phyloP scores from a whole-genome alignment of 2,329 filamentous ascomycete species.

The Taxawa tesnikishii region DNA sequence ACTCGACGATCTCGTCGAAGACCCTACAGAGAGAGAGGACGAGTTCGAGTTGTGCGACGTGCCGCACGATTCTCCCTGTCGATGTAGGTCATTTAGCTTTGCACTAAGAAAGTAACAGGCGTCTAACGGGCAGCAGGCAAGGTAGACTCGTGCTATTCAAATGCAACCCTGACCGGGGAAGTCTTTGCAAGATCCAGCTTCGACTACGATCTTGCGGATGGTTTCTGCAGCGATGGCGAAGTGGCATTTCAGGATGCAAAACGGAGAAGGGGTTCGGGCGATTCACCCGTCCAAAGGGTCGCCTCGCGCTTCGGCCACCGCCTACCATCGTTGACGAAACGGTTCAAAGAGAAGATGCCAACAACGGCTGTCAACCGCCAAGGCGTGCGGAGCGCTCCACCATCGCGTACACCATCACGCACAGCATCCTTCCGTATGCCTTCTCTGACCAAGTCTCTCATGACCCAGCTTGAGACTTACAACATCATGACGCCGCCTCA shows the following conservation, averaged over 20 bases:
- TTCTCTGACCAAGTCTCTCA: constrained; percentile 54
- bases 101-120: not conserved
- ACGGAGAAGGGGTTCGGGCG: constrained; percentile 47
- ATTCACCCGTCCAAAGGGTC: constrained; percentile 46
- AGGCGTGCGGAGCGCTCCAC: constrained; percentile 19
- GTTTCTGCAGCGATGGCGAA: constrained; percentile 50
- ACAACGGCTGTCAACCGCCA: constrained; percentile 10
- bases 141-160: constrained; percentile 5
- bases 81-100: constrained; percentile 51
- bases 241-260: constrained; percentile 31
- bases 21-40: constrained; percentile 59
- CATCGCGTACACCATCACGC: constrained; percentile 27
- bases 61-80: constrained; percentile 41
- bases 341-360: constrained; percentile 39
- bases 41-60: constrained; percentile 22
- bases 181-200: constrained; percentile 22
- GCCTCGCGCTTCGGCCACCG: constrained; percentile 54
- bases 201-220: constrained; percentile 51
- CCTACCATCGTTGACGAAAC: constrained; percentile 41
- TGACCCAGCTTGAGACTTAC: constrained; percentile 28
- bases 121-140: constrained; percentile 6
- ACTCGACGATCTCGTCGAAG: constrained; percentile 75
- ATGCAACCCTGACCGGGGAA: constrained; percentile 12
- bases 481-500: constrained; percentile 21
- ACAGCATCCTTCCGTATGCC: constrained; percentile 66